Conservation (phyloP, 192 early-diverging fungal genomes). For the Coemansia sp. region DNA sequence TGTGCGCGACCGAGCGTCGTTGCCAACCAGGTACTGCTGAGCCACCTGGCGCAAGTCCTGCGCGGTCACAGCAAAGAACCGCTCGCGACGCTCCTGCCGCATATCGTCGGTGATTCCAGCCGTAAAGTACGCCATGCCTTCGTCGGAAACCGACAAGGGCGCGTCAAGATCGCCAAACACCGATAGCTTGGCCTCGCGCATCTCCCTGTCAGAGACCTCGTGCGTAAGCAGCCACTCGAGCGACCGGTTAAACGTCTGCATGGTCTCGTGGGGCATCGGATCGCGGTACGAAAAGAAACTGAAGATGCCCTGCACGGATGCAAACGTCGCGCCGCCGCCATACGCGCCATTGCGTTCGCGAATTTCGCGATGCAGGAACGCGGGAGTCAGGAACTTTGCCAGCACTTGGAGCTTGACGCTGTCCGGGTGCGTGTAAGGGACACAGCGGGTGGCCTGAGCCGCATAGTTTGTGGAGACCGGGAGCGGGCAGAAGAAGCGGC, state of each 20-base stretch:
- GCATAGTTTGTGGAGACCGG: constrained; percentile 88
- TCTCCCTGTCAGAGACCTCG: constrained; percentile 57
- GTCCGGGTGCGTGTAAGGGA: constrained; percentile 84
- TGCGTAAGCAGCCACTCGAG: constrained; percentile 64
- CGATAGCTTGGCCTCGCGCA: constrained; percentile 89
- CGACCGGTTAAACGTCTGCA: constrained; percentile 65
- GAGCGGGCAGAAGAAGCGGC: constrained; percentile 73
- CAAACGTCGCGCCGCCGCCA: constrained; percentile 81
- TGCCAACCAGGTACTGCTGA: constrained; percentile 56
- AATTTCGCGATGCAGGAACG: constrained; percentile 93
- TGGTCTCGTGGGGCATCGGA: constrained; percentile 70
- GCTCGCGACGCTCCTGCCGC: constrained; percentile 80
- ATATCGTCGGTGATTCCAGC: constrained; percentile 80
- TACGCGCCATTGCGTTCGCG: constrained; percentile 97
- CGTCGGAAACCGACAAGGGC: constrained; percentile 77
- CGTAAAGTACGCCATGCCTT: constrained; percentile 80
- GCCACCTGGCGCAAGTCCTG: constrained; percentile 73
- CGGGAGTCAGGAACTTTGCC: constrained; percentile 77
- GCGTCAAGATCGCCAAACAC: constrained; percentile 83
- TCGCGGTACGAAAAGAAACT: constrained; percentile 94
- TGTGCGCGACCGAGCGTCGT: constrained; percentile 3
- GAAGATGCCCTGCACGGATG: constrained; percentile 72
- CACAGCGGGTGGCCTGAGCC: constrained; percentile 66
- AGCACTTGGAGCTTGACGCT: constrained; percentile 75
- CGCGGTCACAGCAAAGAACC: constrained; percentile 66